Evolutionary conservation across 2,329 filamentous ascomycete species (phyloP).

Genomic region (Esteya vermicola): DNA sequence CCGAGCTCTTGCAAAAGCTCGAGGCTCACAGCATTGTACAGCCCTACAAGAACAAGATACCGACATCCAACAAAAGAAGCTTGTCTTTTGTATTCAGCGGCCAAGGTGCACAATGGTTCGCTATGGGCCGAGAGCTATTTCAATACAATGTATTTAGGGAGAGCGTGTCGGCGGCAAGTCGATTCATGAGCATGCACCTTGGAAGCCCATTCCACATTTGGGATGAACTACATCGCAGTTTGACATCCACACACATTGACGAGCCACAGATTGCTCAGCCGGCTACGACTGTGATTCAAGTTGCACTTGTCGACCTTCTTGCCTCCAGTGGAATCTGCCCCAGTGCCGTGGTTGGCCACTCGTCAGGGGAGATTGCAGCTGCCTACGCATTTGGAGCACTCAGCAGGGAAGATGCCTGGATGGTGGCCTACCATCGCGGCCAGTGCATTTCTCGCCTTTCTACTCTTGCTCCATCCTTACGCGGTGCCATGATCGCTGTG

Average conservation of each 20-base stretch:
- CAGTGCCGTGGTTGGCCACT: slow-evolving; percentile 18
- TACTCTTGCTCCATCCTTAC: slow-evolving; percentile 1
- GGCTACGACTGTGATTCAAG: slow-evolving; percentile 18
- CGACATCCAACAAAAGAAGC: not conserved
- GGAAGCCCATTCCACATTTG: slow-evolving; percentile 14
- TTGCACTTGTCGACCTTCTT: slow-evolving; percentile 20
- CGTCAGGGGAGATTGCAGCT: slow-evolving; percentile 23
- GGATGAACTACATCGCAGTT: slow-evolving; percentile 6
- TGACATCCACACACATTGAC: slow-evolving; percentile 12
- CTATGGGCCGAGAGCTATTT: slow-evolving; percentile 23
- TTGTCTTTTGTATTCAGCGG: slow-evolving; percentile 20
- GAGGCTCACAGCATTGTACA: slow-evolving; percentile 3
- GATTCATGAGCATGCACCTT: slow-evolving; percentile 12
- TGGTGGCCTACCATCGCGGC: slow-evolving; percentile 19
- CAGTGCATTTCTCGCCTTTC: slow-evolving; percentile 14
- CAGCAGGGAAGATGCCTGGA: slow-evolving; percentile 15
- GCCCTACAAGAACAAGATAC: slow-evolving; percentile 3
- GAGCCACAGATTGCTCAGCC: slow-evolving; percentile 16
- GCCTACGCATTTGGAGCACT: slow-evolving; percentile 18
- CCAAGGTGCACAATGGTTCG: slow-evolving; percentile 22
- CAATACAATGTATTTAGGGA: slow-evolving; percentile 13
- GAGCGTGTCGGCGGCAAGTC: slow-evolving; percentile 15
- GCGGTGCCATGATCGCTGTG: slow-evolving; percentile 33
- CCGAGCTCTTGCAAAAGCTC: slow-evolving; percentile 16
- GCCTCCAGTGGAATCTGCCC: slow-evolving; percentile 14